phyloP scores from a whole-genome alignment of 345 rosid species.

The Dipteronia dyeriana region DNA sequence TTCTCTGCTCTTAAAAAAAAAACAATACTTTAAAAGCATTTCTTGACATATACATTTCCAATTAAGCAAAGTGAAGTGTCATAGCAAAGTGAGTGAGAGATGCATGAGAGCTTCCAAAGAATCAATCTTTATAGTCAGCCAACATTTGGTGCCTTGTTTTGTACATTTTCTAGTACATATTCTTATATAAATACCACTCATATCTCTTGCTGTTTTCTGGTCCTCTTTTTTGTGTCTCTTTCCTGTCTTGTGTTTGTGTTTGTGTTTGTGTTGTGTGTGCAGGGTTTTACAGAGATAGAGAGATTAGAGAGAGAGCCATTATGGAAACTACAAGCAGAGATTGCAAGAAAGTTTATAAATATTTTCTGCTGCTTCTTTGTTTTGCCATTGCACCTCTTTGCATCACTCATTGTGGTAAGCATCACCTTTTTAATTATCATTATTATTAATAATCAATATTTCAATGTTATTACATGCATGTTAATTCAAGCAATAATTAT shows the following conservation, averaged over 20 bases:
- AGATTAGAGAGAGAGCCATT: constrained; percentile 3
- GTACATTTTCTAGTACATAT: constrained; percentile 17
- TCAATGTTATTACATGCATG: too few relatives aligned
- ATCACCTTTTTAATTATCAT: background rate
- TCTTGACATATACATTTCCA: constrained; percentile 37
- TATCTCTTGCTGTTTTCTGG: background rate
- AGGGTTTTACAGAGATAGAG: background rate
- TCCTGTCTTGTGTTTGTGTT: constrained; percentile 1
- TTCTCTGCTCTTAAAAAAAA: background rate
- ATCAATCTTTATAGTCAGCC: constrained; percentile 45
- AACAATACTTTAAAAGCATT: constrained; percentile 21
- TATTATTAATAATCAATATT: too few relatives aligned
- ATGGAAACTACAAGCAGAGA: constrained; percentile 34
- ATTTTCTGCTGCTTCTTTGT: constrained; percentile 33
- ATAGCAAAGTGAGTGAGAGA: constrained; percentile 38
- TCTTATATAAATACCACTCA: constrained; percentile 10
- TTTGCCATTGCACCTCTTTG: constrained; percentile 37
- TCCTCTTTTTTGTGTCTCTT: background rate
- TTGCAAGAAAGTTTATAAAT: constrained; percentile 16
- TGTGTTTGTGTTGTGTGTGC: constrained; percentile 6
- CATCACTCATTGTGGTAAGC: constrained; percentile 51
- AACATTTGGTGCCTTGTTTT: constrained; percentile 29
- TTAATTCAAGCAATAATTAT: too few relatives aligned
- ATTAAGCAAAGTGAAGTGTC: constrained; percentile 36
- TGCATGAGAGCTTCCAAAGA: constrained; percentile 35